Evolutionary conservation across 2,329 filamentous ascomycete genomes (phyloP), one percentile per base, ranked within the genome.

Genomic region (Talaromyces atroroseus): DNA sequence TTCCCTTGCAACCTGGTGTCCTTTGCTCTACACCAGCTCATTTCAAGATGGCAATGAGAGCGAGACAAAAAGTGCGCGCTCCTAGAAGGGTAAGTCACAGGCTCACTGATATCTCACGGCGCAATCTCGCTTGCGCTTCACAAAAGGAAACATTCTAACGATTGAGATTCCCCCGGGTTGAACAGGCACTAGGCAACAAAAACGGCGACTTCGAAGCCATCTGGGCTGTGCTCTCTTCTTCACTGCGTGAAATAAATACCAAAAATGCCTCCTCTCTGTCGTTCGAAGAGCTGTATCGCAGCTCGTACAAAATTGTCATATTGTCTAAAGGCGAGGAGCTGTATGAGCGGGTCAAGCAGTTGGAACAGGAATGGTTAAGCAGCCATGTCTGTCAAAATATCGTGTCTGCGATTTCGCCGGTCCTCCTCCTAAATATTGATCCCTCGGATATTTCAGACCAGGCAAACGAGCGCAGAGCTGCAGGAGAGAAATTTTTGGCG

Each of bases 201-300:
- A 78, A 81, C 10, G 80, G 88, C 64, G 90, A 95, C 62, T 96
- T 96, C 68, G 89, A 96, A n/a, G 79, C 82, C 2, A 89, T 86
- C 64, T 99, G 94, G 94, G 78, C 79, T 14, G 83, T 85, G 46
- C 82, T 99, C 7, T 80, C 85, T 47, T 81, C 85, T 49, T 91
- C 92, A 3, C 82, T 99, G 52, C 80, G 78, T 56, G 89, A 96
- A 68, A 97, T 99, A 51, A 92, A 97, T 75, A 88, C 85, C 57
- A 92, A 95, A 71, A 94, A 95, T 70, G 91, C 91, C 59, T 95
- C 91, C 10, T 81, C 82, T 16, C 82, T 99, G 2, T 96, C 92
- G 1, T 99, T 96, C 76, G 94, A 99, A 72, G 88, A 95, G 66
- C 82, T 99, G 0, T 99, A 99, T 74, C 88, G 94, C 57, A 89